phyloP scores from a whole-genome alignment of 208 protist genomes.

The Leptomonas pyrrhocoris region DNA sequence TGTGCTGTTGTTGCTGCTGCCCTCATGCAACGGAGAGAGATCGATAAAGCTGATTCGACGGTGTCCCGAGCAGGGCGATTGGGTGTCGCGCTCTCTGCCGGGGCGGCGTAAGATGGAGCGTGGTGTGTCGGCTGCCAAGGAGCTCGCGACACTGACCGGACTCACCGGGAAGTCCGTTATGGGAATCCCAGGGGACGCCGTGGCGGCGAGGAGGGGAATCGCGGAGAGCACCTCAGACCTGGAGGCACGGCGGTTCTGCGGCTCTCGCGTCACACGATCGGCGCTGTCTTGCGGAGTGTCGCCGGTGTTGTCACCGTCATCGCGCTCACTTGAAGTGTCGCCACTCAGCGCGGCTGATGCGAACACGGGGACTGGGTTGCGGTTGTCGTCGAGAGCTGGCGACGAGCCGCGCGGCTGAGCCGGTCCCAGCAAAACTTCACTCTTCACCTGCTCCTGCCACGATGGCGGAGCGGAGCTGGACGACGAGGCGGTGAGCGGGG shows the following conservation, averaged over 20 bases:
- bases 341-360: neutral
- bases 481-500: neutral
- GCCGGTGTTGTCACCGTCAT: neutral
- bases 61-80: constrained; percentile 2
- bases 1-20: constrained; percentile 13
- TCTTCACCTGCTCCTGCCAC: constrained; percentile 20
- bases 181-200: constrained; percentile 4
- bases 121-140: constrained; percentile 36
- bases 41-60: constrained; percentile 42
- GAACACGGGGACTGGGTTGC: too few relatives aligned
- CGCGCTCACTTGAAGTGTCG: neutral
- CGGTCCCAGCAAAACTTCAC: constrained; percentile 17
- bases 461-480: neutral
- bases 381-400: neutral
- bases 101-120: constrained; percentile 40
- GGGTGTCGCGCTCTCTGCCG: constrained; percentile 8
- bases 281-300: neutral
- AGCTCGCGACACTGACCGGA: constrained; percentile 31
- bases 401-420: neutral
- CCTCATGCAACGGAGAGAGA: constrained; percentile 12
- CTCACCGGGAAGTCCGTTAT: constrained; percentile 8
- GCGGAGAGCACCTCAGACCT: neutral
- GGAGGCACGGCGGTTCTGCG: neutral
- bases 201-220: neutral
- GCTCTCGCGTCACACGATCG: neutral